Evolutionary conservation across 805 yeast genomes (phyloP).

Genomic region (Candida gorgasii): DNA sequence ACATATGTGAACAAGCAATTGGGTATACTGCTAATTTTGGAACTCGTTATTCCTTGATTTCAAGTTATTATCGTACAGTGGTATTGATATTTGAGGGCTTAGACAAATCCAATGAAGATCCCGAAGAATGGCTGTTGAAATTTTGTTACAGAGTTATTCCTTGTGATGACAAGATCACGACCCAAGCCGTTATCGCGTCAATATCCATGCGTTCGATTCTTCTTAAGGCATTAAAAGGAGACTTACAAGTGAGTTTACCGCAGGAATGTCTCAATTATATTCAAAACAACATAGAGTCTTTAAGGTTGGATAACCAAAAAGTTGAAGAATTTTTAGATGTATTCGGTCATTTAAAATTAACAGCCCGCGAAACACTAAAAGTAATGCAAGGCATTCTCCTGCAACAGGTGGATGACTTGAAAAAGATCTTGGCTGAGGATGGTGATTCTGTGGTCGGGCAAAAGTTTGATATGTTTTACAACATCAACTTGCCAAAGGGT

Average conservation of each 20-base stretch:
- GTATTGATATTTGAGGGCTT: neutral
- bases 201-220: constrained; percentile 2
- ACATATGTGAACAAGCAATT: constrained; percentile 3
- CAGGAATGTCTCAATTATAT: constrained; percentile 1
- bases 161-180: constrained; percentile 1
- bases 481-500: constrained; percentile 1
- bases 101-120: neutral
- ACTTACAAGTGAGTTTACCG: neutral
- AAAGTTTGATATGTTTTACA: constrained; percentile 1
- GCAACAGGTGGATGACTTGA: constrained; percentile 2
- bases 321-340: constrained; percentile 3
- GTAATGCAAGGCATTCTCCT: neutral
- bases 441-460: constrained; percentile 2
- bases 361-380: constrained; percentile 4
- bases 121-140: constrained; percentile 3
- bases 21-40: constrained; percentile 1
- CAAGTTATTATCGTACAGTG: neutral
- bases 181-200: constrained; percentile 1
- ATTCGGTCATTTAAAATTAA: neutral
- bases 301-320: constrained; percentile 2
- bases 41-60: constrained; percentile 1
- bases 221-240: constrained; percentile 2
- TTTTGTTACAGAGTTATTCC: constrained; percentile 1
- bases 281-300: neutral
- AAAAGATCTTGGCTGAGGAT: neutral